Evolutionary conservation across 2,329 filamentous ascomycete genomes (phyloP), one percentile per base, ranked within the genome.

Genomic region (Kalaharituber pfeilii): DNA sequence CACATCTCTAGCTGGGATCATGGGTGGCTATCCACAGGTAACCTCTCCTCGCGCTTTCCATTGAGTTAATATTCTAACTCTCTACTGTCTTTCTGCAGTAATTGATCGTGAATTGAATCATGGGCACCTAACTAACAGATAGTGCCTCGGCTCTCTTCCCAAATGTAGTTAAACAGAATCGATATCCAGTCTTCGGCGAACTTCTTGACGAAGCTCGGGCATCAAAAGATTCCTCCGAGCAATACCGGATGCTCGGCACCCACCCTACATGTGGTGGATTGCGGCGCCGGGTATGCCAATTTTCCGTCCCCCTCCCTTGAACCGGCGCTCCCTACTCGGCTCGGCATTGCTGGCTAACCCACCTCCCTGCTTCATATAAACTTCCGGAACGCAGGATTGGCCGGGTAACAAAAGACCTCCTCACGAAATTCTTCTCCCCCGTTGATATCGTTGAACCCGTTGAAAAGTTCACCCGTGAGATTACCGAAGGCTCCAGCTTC

Each of bases 381-480:
- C n/a, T n/a, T n/a, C 30, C 9, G n/a, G n/a, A 36, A 9, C n/a
- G 30, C 9, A 47, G 42, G 5, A 93, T 94, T 55, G 89, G 88
- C 0, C 75, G 89, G 42, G 77, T 95, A 56, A 94, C 86, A 0
- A 75, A 82, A 55, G 84, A 83, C 0, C 73, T 95, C 3, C 72
- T 95, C n/a, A 53, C 59, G n/a, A 61, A 60, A 29, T 69, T 81
- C 26, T 72, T 78, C 24, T 70, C 89, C 1, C 70, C 73, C 2
- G 81, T 94, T 5, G 88, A 95, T 66, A 74, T 93, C 22, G 78
- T 95, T 28, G 88, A 95, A 71, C 89, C 88, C 0, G 78, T 94
- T 20, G 71, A 74, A 62, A 86, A 87, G 65, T 94, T 95, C 68
- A 87, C 86, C 1, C 73, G 75, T 13, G 70, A 72, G 20, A 69